Evolutionary conservation across 2,329 filamentous ascomycete species (phyloP), one percentile per base, ranked within the genome.

Genomic region (Penicillium corylophilum): DNA sequence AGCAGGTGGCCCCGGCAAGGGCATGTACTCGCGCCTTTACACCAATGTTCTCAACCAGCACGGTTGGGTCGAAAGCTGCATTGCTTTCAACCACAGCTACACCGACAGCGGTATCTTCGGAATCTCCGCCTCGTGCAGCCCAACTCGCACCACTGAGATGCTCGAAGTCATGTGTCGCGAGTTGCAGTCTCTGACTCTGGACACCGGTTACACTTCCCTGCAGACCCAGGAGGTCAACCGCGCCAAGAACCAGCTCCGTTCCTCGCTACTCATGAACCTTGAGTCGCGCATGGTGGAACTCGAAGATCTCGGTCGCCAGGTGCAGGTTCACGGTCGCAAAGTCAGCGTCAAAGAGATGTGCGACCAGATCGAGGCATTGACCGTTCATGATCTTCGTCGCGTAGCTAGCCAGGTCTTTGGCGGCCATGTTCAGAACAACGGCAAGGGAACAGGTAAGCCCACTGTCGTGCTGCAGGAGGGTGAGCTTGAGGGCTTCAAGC

Each of bases 11-110:
- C 94, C 94, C 4, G 94, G 94, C 47, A 99, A 99, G 78, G 94
- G 94, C 71, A 99, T 99, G 94, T 97, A 97, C 79, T 95, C 90
- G 33, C 88, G 94, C 12, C 83, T 99, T 8, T 99, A 96, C 79
- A 97, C 92, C 57, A 96, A 96, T 70, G 93, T 97, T 0, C 83
- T 99, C 46, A 99, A 99, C 78, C 92, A 97, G 75, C 87, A 96
- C 75, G 90, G 89, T 62, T 99, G 93, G 93, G 90, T 99, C 23
- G 94, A 99, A 76, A 92, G 86, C 54, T 97, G 94, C 75, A 82
- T 95, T 46, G 88, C 93, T 26, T 97, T 97, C 79, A 97, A 97
- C 79, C 92, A 97, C 79, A 90, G 89, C 42, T 99, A 99, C 80
- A 94, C 90, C 0, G 94, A 99, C 73, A 92, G 88, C 6, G 94